phyloP scores from a whole-genome alignment of 305 asterid genomes.

The Fraxinus albicans region DNA sequence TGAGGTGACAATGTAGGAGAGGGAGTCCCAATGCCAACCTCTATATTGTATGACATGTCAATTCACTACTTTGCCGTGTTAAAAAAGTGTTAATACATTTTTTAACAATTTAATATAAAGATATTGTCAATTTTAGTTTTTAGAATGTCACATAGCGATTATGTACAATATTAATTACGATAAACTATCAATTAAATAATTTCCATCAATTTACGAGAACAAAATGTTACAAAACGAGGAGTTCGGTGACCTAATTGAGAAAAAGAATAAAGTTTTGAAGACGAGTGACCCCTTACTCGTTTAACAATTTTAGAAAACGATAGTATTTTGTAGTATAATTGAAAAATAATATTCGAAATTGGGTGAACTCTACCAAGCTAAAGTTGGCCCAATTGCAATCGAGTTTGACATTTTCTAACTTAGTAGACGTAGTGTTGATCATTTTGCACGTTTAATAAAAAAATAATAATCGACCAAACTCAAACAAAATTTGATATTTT shows the following conservation, averaged over 20 bases:
- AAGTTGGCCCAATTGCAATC: background rate
- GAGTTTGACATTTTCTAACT: background rate
- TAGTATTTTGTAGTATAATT: background rate
- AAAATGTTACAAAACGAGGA: background rate
- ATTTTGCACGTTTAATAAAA: background rate
- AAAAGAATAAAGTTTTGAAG: background rate
- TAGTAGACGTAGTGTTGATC: background rate
- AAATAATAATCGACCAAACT: background rate
- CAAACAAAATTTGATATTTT: too few species aligned
- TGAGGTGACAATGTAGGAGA: background rate
- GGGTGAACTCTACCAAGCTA: background rate
- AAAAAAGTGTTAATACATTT: too few species aligned
- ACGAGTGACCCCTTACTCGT: background rate
- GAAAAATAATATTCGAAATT: background rate
- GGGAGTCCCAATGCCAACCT: background rate
- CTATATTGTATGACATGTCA: background rate
- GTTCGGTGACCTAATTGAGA: background rate
- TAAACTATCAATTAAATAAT: too few species aligned
- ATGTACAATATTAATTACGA: too few species aligned
- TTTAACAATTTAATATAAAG: too few species aligned
- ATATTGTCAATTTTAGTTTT: background rate
- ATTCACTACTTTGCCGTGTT: background rate
- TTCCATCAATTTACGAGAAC: background rate
- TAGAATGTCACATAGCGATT: background rate
- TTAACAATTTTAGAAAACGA: background rate